Percentiles rank a stretch among this genome's conserved stretches.
Conservation (phyloP, 352 stramenopile species). For the Globisporangium megalacanthum region DNA sequence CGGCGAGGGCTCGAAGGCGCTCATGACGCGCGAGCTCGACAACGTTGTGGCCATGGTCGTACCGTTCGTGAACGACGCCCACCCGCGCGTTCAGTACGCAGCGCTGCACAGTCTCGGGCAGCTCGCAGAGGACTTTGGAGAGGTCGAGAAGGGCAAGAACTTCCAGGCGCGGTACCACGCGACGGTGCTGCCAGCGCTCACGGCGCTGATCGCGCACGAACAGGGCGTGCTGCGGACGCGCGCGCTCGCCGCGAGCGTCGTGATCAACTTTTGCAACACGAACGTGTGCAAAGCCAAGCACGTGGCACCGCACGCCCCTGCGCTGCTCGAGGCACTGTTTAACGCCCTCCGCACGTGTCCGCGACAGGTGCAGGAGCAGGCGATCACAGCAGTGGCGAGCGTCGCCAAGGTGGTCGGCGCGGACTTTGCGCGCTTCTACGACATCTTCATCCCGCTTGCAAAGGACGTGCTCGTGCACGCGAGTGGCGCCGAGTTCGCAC, state of each 20-base stretch:
- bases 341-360: conserved; percentile 68
- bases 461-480: conserved; percentile 82
- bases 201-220: conserved; percentile 55
- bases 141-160: conserved; percentile 85
- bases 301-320: conserved; percentile 54
- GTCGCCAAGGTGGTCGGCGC: conserved; percentile 80
- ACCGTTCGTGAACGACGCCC: conserved; percentile 59
- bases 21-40: conserved; percentile 78
- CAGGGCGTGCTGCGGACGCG: conserved; percentile 65
- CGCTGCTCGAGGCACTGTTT: conserved; percentile 77
- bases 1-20: conserved; percentile 67
- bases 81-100: conserved; percentile 79
- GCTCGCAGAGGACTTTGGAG: conserved; percentile 75
- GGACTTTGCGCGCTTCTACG: conserved; percentile 77
- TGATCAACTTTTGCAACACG: conserved; percentile 85
- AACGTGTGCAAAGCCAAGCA: conserved; percentile 82
- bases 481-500: conserved; percentile 64
- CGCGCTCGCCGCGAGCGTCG: conserved; percentile 66
- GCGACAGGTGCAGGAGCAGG: conserved; percentile 83
- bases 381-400: conserved; percentile 81
- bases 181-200: conserved; percentile 60
- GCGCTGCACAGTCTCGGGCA: conserved; percentile 81
- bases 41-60: conserved; percentile 66
- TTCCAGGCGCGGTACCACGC: conserved; percentile 80
- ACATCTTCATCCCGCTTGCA: conserved; percentile 84